Evolutionary conservation across 2,329 filamentous ascomycete genomes (phyloP), one percentile per base, ranked within the genome.

Genomic region (Salinomyces thailandicus): DNA sequence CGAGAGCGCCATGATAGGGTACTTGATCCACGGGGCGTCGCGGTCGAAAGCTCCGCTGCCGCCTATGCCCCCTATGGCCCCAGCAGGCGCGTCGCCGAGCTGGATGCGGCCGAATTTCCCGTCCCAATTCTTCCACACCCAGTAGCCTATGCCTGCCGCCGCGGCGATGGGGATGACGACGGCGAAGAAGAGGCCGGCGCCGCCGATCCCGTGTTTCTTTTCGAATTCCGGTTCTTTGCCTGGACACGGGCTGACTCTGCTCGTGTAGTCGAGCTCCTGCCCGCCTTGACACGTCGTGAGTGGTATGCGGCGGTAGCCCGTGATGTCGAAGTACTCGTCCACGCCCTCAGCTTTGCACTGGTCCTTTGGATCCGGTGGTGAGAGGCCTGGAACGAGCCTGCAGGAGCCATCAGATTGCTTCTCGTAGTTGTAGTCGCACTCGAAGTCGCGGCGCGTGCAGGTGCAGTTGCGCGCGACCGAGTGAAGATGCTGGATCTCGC

Each of bases 351-450:
- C 66, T 7, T 67, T 61, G 58, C 80, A 85, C 13, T 73, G 63
- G 24, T 65, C 62, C 38, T 63, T 62, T 34, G 79, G 73, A 48
- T 82, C 70, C 5, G 69, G 65, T 9, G 83, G 79, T 7, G 72
- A 46, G 27, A 86, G 73, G 11, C 89, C 89, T 0, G 72, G 60
- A 1, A 96, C 85, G 9, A 93, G 74, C 4, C 61, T 62, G 62
- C 91, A 98, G 44, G 81, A 76, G 32, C 81, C 81, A 53, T 87
- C 82, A 18, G 66, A 71, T 59, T 83, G 75, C 31, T 82, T 75
- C 57, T 96, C 79, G 60, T 76, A 98, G 62, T 98, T 98, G 70
- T 85, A 98, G 57, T 93, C 89, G 62, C 91, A 98, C 71, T 98
- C 91, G 57, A 80, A 98, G 62, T 98, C 91, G 40, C 76, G 72